Percentiles rank a stretch among this genome's conserved stretches.
These are phyloP conservation scores for Styphnolobium japonicum DNA, from an alignment of 306 rosid species.

Conservation along the genomic window DNA sequence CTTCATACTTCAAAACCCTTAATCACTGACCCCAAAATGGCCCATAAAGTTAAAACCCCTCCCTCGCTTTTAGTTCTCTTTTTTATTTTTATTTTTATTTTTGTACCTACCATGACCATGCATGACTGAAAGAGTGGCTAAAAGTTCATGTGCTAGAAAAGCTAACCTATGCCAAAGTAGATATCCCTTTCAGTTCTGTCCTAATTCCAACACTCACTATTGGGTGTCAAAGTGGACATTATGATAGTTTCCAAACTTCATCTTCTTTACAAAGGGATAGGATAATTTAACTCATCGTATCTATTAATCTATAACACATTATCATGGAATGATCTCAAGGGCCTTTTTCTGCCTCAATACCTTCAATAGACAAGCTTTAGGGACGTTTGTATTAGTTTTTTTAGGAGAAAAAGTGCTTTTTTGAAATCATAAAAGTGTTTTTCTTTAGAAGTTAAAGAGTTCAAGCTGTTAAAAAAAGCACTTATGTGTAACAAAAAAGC, in stretches of 20 bases:
- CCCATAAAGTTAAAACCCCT: not conserved
- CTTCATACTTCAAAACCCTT: not conserved
- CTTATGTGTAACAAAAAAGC: too few relatives aligned
- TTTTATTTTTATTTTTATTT: too few relatives aligned
- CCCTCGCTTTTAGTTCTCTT: not conserved
- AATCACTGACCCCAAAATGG: not conserved
- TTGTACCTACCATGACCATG: slow-evolving; percentile 6
- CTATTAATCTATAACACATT: not conserved
- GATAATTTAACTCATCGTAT: slow-evolving; percentile 30
- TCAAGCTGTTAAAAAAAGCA: too few relatives aligned
- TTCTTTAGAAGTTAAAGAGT: too few relatives aligned
- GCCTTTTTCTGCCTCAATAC: slow-evolving; percentile 9
- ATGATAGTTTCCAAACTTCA: not conserved
- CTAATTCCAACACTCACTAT: not conserved
- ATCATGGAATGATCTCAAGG: not conserved
- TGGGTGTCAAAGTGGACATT: slow-evolving; percentile 42
- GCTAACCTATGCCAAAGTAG: not conserved
- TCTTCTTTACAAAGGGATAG: slow-evolving; percentile 4
- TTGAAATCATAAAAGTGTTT: too few relatives aligned
- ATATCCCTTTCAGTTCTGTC: not conserved
- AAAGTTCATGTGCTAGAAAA: not conserved
- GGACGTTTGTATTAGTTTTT: too few relatives aligned
- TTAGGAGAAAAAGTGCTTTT: too few relatives aligned
- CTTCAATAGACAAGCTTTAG: not conserved
- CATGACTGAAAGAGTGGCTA: not conserved